phyloP scores from a whole-genome alignment of 768 basidiomycete genomes.

The Lentinula aciculospora region DNA sequence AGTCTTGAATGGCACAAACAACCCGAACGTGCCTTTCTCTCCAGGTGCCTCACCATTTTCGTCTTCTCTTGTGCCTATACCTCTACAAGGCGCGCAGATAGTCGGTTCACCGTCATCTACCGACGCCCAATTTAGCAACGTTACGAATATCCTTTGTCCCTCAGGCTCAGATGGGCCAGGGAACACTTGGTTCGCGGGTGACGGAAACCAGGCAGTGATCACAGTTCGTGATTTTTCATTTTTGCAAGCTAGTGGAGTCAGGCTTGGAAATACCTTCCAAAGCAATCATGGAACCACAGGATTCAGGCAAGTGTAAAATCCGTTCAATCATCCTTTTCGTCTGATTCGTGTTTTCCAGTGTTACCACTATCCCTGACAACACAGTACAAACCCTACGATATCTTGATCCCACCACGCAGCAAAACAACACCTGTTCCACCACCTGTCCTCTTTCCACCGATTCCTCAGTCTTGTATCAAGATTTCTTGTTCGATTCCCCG shows the following conservation, averaged over 20 bases:
- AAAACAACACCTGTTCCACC: slow-evolving; percentile 71
- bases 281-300: slow-evolving; percentile 75
- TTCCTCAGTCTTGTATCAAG: slow-evolving; percentile 78
- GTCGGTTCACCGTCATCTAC: slow-evolving; percentile 59
- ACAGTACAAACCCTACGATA: slow-evolving; percentile 71
- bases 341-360: slow-evolving; percentile 34
- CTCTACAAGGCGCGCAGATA: slow-evolving; percentile 51
- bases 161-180: slow-evolving; percentile 73
- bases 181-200: slow-evolving; percentile 79
- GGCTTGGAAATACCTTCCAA: slow-evolving; percentile 89
- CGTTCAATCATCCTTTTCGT: neutral
- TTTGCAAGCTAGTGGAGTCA: slow-evolving; percentile 71
- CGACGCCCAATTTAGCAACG: slow-evolving; percentile 53
- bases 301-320: slow-evolving; percentile 60
- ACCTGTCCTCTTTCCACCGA: slow-evolving; percentile 80
- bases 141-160: slow-evolving; percentile 79
- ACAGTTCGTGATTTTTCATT: slow-evolving; percentile 72
- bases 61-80: slow-evolving; percentile 81
- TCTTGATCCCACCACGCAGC: slow-evolving; percentile 66
- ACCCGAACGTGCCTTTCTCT: slow-evolving; percentile 83
- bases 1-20: slow-evolving; percentile 60
- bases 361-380: slow-evolving; percentile 89
- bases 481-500: slow-evolving; percentile 74
- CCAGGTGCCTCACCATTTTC: slow-evolving; percentile 80
- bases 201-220: slow-evolving; percentile 65